These are phyloP conservation scores for Penicillium canariense DNA, from an alignment of 495 filamentous ascomycete species.

Conservation along the genomic window DNA sequence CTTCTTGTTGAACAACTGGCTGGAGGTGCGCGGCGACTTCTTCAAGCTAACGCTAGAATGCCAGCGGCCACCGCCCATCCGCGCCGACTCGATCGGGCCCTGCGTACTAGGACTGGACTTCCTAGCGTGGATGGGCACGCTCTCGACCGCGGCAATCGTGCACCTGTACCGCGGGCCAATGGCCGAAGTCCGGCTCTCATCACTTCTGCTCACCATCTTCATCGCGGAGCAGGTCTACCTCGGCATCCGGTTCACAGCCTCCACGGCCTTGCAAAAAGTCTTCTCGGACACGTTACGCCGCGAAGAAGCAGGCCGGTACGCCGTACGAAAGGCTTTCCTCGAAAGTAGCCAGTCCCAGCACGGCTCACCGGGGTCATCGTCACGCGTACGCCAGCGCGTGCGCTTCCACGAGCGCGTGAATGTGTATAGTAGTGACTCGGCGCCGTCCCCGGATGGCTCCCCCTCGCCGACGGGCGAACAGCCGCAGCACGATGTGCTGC, in stretches of 20 bases:
- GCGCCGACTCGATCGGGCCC: conserved; percentile 89
- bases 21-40: conserved; percentile 88
- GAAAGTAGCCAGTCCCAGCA: conserved; percentile 28
- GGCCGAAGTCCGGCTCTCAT: conserved; percentile 64
- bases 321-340: conserved; percentile 66
- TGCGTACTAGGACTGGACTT: conserved; percentile 86
- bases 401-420: conserved; percentile 43
- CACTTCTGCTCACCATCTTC: conserved; percentile 74
- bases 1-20: conserved; percentile 92
- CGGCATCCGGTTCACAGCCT: conserved; percentile 61
- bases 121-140: conserved; percentile 81
- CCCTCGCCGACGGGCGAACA: conserved; percentile 16
- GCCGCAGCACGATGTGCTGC: conserved; percentile 25
- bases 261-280: conserved; percentile 66
- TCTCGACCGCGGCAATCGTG: conserved; percentile 80
- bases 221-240: conserved; percentile 84
- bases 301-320: conserved; percentile 68
- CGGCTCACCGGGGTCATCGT: conserved; percentile 4
- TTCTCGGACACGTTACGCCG: conserved; percentile 75
- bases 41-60: conserved; percentile 88
- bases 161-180: conserved; percentile 74
- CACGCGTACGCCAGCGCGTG: conserved; percentile 29
- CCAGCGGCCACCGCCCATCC: conserved; percentile 82
- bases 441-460: conserved; percentile 11
- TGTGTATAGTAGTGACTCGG: conserved; percentile 30